A percentile compares a stretch with the other conserved stretches of the same genome.
Evolutionary conservation across 1,284 basidiomycete species (phyloP).

Genomic region (Malassezia pachydermatis): DNA sequence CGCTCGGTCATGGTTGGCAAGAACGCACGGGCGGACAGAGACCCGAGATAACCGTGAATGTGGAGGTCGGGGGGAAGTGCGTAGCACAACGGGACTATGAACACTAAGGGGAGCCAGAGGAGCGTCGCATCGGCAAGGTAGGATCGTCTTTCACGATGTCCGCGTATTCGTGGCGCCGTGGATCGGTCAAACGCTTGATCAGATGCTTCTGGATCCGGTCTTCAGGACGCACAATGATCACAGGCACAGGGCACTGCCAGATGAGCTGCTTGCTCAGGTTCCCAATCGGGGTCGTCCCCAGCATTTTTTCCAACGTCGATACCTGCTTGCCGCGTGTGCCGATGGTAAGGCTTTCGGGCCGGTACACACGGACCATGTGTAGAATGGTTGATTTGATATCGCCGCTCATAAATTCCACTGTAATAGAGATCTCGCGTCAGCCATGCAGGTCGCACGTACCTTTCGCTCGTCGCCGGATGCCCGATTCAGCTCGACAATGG

Average conservation of each 20-base stretch:
- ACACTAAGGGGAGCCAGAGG: background rate
- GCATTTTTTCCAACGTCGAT: conserved; percentile 43
- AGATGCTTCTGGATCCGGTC: conserved; percentile 45
- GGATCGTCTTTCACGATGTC: conserved; percentile 31
- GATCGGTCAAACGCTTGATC: conserved; percentile 41
- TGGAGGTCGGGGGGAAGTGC: background rate
- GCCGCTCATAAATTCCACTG: conserved; percentile 88
- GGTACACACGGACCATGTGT: conserved; percentile 74
- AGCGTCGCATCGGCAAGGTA: conserved; percentile 28
- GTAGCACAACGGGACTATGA: background rate
- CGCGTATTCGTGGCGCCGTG: conserved; percentile 40
- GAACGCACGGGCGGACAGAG: background rate
- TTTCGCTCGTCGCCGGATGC: conserved; percentile 63
- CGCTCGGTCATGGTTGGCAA: conserved; percentile 41
- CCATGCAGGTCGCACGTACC: conserved; percentile 49
- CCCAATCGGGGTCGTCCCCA: conserved; percentile 39
- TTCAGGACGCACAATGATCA: conserved; percentile 45
- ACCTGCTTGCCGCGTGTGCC: conserved; percentile 64
- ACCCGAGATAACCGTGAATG: no score
- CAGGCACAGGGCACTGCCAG: conserved; percentile 42
- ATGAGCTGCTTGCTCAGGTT: conserved; percentile 36
- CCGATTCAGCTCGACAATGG: conserved; percentile 70
- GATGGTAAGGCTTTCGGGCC: conserved; percentile 86
- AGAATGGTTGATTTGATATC: conserved; percentile 71
- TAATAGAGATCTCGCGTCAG: conserved; percentile 63